Conservation (phyloP, 2,329 filamentous ascomycete species). For the Alternaria infectoria region DNA sequence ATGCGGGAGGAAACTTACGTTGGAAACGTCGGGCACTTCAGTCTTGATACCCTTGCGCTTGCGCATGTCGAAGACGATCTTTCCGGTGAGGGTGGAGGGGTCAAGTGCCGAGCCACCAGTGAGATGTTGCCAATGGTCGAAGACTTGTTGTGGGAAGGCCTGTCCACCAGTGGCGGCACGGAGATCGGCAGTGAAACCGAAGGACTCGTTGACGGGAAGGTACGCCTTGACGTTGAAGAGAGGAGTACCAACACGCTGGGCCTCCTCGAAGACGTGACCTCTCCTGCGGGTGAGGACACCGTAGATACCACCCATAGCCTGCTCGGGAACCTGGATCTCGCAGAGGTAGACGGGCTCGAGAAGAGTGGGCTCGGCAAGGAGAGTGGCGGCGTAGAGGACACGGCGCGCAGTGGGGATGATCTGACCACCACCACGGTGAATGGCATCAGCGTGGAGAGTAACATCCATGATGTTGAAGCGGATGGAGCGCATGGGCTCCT, state of each 20-base stretch:
- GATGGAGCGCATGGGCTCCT: constrained; percentile 96
- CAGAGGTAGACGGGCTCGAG: constrained; percentile 98
- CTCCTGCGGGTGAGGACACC: constrained; percentile 95
- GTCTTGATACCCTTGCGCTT: constrained; percentile 99
- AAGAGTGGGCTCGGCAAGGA: constrained; percentile 89
- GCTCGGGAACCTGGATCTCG: constrained; percentile 98
- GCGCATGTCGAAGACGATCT: constrained; percentile 86
- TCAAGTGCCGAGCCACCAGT: constrained; percentile 94
- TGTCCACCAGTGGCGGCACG: constrained; percentile 92
- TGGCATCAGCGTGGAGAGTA: constrained; percentile 98
- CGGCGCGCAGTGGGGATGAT: constrained; percentile 97
- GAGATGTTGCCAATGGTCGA: constrained; percentile 98
- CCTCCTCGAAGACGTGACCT: constrained; percentile 99
- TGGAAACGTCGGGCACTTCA: constrained; percentile 88
- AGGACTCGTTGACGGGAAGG: constrained; percentile 94
- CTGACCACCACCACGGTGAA: constrained; percentile 99
- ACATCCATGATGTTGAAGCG: constrained; percentile 99
- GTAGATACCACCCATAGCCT: constrained; percentile 99
- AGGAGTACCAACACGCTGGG: constrained; percentile 97
- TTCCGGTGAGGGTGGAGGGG: constrained; percentile 77
- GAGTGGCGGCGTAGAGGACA: constrained; percentile 91
- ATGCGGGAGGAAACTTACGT: constrained; percentile 70
- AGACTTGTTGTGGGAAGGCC: constrained; percentile 98
- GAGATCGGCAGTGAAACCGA: constrained; percentile 98
- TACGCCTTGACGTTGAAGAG: constrained; percentile 99